Evolutionary conservation across 257 asterid species (phyloP).

Genomic region (Schizonepeta tenuifolia): DNA sequence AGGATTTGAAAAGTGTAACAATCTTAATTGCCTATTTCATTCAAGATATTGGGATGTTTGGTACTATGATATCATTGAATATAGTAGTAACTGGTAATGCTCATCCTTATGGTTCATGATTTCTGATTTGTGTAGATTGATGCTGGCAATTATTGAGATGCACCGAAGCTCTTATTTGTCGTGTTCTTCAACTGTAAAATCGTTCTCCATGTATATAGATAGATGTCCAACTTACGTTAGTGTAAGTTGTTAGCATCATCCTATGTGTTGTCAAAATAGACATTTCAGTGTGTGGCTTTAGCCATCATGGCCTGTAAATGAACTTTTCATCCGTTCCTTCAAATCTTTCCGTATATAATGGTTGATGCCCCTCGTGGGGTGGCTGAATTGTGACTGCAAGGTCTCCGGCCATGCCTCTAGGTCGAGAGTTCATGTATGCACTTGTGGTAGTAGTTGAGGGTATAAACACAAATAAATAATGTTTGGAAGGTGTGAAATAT

Average conservation of each 20-base stretch:
- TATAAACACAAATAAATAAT: too few relatives aligned
- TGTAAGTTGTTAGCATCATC: not conserved
- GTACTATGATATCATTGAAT: not conserved
- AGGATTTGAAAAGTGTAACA: not conserved
- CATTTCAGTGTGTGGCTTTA: not conserved
- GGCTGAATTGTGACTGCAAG: not conserved
- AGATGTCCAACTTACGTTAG: not conserved
- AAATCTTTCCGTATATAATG: not conserved
- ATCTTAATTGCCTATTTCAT: too few relatives aligned
- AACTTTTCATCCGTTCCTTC: not conserved
- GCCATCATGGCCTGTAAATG: not conserved
- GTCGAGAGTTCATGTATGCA: not conserved
- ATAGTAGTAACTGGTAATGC: not conserved
- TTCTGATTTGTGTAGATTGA: slow-evolving; percentile 20
- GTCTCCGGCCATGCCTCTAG: not conserved
- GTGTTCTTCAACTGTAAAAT: not conserved
- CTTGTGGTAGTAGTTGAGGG: not conserved
- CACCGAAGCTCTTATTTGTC: not conserved
- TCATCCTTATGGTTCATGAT: not conserved
- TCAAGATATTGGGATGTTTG: not conserved
- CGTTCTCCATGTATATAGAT: slow-evolving; percentile 13
- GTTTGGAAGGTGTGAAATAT: too few relatives aligned
- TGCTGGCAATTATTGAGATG: slow-evolving; percentile 5
- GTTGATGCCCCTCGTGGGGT: not conserved
- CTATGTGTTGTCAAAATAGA: not conserved